A percentile compares a stretch with the other conserved stretches of the same genome.
Conservation (phyloP, 2,329 filamentous ascomycete species). For the Fusarium palustre region DNA sequence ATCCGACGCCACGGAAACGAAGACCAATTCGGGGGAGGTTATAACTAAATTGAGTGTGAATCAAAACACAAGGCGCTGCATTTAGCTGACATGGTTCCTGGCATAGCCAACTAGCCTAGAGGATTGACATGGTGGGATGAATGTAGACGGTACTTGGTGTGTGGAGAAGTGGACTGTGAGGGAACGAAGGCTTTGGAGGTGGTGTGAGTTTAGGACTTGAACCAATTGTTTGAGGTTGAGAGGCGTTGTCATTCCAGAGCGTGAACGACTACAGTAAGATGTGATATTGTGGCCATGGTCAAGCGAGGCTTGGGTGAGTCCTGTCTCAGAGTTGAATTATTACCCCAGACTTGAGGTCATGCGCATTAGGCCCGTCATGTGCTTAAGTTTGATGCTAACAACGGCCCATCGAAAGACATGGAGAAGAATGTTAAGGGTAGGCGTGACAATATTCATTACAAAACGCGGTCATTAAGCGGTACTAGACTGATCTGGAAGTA, state of each 20-base stretch:
- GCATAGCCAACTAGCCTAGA: constrained; percentile 16
- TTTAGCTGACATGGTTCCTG: constrained; percentile 22
- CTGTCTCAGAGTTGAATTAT: constrained; percentile 3
- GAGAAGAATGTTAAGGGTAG: neutral
- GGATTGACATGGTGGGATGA: constrained; percentile 24
- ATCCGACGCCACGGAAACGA: constrained; percentile 6
- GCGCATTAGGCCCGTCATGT: constrained; percentile 1
- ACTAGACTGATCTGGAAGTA: neutral
- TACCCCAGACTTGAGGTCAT: constrained; percentile 12
- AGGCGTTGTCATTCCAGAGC: constrained; percentile 22
- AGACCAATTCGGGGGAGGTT: constrained; percentile 13
- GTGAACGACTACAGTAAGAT: neutral
- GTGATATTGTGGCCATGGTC: neutral
- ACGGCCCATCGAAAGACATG: neutral
- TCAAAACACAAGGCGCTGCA: constrained; percentile 7
- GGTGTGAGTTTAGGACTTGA: constrained; percentile 29
- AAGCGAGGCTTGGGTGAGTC: constrained; percentile 1
- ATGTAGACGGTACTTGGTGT: constrained; percentile 31
- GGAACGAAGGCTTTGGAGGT: constrained; percentile 15
- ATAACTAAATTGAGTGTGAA: constrained; percentile 2
- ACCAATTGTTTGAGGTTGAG: constrained; percentile 8
- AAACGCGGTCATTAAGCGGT: neutral
- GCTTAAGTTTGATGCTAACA: neutral
- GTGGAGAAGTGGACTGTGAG: constrained; percentile 14
- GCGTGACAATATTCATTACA: neutral